Conservation (phyloP, 352 stramenopile species). For the Globisporangium carolinianum region DNA sequence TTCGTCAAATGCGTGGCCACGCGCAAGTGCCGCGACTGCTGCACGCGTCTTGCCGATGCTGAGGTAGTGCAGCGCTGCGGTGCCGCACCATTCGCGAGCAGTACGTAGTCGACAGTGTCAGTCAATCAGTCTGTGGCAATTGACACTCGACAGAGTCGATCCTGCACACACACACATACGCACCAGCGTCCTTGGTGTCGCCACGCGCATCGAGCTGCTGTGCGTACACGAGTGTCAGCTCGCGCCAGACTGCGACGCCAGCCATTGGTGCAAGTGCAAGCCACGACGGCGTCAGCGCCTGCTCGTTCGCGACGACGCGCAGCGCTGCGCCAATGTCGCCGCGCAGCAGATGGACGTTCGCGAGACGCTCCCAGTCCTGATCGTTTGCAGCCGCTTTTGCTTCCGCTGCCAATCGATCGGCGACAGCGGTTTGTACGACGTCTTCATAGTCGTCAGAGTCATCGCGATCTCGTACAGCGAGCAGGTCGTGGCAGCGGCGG, state of each 20-base stretch:
- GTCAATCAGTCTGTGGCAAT: not conserved
- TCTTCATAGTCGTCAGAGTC: not conserved
- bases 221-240: conserved; percentile 59
- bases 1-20: conserved; percentile 38
- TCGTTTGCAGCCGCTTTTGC: conserved; percentile 18
- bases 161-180: not conserved
- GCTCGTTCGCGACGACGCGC: conserved; percentile 43
- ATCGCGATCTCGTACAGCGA: not conserved
- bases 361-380: conserved; percentile 44
- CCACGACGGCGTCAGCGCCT: conserved; percentile 37
- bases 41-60: conserved; percentile 49
- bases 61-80: conserved; percentile 47
- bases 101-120: not conserved
- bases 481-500: conserved; percentile 11
- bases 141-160: not conserved
- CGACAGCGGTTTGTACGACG: not conserved
- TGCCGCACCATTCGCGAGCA: not conserved
- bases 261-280: conserved; percentile 66
- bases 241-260: conserved; percentile 63
- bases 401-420: conserved; percentile 12
- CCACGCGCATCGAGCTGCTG: conserved; percentile 36
- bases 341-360: conserved; percentile 40
- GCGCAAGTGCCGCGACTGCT: conserved; percentile 32
- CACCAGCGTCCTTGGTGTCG: conserved; percentile 42
- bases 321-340: conserved; percentile 52